Evolutionary conservation across 805 yeast genomes (phyloP).

Genomic region (Pichia cephalocereana): DNA sequence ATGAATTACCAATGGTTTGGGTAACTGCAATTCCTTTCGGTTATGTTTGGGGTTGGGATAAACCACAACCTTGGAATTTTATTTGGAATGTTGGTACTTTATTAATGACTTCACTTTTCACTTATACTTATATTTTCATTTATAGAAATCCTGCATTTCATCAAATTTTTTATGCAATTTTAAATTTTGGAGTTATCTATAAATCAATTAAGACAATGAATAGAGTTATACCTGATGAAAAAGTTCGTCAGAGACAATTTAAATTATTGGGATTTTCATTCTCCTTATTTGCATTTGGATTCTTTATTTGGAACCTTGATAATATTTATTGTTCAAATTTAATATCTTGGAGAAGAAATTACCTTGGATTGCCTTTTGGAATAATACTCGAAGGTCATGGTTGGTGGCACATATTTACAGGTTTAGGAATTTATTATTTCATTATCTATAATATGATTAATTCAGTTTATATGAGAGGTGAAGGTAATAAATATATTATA

Average conservation of each 20-base stretch:
- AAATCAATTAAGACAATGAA: conserved; percentile 34
- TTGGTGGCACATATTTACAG: conserved; percentile 94
- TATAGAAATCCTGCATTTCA: conserved; percentile 81
- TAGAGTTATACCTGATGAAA: conserved; percentile 14
- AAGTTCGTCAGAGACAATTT: conserved; percentile 17
- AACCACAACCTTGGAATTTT: conserved; percentile 11
- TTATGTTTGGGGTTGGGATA: conserved; percentile 26
- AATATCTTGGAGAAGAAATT: conserved; percentile 45
- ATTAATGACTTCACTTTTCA: conserved; percentile 37
- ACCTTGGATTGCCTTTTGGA: conserved; percentile 76
- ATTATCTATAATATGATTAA: conserved; percentile 71
- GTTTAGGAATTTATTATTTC: conserved; percentile 80
- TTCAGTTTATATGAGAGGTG: conserved; percentile 53
- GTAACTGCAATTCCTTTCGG: conserved; percentile 89
- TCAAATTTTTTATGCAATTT: conserved; percentile 72
- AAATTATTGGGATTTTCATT: conserved; percentile 23
- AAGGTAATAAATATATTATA: conserved; percentile 46
- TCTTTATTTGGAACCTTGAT: conserved; percentile 82
- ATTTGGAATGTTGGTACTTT: conserved; percentile 23
- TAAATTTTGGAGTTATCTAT: conserved; percentile 65
- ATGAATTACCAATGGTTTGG: conserved; percentile 96
- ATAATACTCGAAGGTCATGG: conserved; percentile 85
- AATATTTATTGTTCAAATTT: conserved; percentile 64
- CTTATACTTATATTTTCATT: conserved; percentile 56
- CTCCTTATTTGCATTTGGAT: conserved; percentile 56